Conservation (phyloP, 1,284 basidiomycete species). For the Pseudozyma hubeiensis region DNA sequence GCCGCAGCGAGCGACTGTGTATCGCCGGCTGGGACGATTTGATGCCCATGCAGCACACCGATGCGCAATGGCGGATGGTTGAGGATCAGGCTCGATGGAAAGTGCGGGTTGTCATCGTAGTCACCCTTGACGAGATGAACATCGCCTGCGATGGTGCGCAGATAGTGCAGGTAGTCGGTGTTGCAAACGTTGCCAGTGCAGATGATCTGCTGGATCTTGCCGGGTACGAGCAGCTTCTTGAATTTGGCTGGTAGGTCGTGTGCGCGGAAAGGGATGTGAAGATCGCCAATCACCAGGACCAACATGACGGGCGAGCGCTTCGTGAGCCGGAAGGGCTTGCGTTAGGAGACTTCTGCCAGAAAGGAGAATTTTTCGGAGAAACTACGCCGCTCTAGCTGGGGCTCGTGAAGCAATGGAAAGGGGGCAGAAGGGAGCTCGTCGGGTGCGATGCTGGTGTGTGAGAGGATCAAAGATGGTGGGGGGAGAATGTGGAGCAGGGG, state of each 20-base stretch:
- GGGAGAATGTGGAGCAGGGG: too few species aligned
- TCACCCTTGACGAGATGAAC: constrained; percentile 93
- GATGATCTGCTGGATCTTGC: constrained; percentile 97
- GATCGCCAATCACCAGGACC: constrained; percentile 65
- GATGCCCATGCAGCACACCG: constrained; percentile 93
- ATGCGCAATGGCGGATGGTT: constrained; percentile 89
- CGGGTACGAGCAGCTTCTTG: constrained; percentile 91
- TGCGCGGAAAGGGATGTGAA: constrained; percentile 69
- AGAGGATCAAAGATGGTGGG: too few species aligned
- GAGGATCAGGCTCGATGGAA: constrained; percentile 85
- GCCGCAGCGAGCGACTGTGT: constrained; percentile 86
- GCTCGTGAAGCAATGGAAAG: too few species aligned
- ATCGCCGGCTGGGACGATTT: constrained; percentile 91
- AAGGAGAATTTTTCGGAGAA: too few species aligned
- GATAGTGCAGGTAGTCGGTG: constrained; percentile 94
- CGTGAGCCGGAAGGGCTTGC: too few species aligned
- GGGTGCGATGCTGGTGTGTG: too few species aligned
- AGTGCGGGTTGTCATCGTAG: constrained; percentile 85
- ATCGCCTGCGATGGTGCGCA: constrained; percentile 95
- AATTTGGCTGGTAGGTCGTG: constrained; percentile 95
- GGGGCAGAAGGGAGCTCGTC: too few species aligned
- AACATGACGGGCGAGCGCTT: constrained; percentile 44
- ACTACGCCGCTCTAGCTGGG: too few species aligned
- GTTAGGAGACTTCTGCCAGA: too few species aligned
- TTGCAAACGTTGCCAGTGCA: constrained; percentile 98